phyloP scores from a whole-genome alignment of 768 basidiomycete species.

The Candolleomyces aberdarensis region DNA sequence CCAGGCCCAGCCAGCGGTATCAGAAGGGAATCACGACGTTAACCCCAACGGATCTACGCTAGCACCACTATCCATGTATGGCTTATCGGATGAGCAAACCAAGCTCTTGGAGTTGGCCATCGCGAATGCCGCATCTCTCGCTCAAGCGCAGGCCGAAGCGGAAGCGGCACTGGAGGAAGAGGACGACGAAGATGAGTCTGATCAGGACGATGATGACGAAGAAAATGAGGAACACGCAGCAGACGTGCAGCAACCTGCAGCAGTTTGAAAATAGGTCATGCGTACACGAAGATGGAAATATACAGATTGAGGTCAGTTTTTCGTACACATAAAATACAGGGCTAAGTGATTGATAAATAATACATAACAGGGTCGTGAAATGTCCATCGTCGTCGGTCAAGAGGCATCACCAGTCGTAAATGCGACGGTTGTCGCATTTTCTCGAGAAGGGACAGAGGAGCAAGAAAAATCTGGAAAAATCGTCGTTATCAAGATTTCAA shows the following conservation, averaged over 20 bases:
- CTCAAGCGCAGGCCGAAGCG: slow-evolving; percentile 76
- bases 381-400: neutral
- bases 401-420: neutral
- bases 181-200: slow-evolving; percentile 53
- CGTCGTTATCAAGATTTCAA: neutral
- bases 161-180: slow-evolving; percentile 75
- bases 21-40: slow-evolving; percentile 10
- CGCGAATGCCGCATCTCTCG: slow-evolving; percentile 68
- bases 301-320: neutral
- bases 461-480: neutral
- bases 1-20: neutral
- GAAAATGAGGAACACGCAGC: slow-evolving; percentile 23
- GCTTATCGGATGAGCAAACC: slow-evolving; percentile 71
- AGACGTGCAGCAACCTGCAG: slow-evolving; percentile 5
- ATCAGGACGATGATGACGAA: slow-evolving; percentile 43
- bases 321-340: slow-evolving; percentile 3
- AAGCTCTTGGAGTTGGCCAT: slow-evolving; percentile 70
- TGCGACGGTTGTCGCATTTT: neutral
- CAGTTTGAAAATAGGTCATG: slow-evolving; percentile 8
- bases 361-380: neutral
- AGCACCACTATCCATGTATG: slow-evolving; percentile 60
- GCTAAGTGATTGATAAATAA: neutral
- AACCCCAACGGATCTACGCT: slow-evolving; percentile 10
- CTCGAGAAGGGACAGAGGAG: neutral
- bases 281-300: neutral